A percentile compares a stretch with the other conserved stretches of the same genome.
Evolutionary conservation across 2,329 filamentous ascomycete species (phyloP).

Genomic region (Monosporascus sp.): DNA sequence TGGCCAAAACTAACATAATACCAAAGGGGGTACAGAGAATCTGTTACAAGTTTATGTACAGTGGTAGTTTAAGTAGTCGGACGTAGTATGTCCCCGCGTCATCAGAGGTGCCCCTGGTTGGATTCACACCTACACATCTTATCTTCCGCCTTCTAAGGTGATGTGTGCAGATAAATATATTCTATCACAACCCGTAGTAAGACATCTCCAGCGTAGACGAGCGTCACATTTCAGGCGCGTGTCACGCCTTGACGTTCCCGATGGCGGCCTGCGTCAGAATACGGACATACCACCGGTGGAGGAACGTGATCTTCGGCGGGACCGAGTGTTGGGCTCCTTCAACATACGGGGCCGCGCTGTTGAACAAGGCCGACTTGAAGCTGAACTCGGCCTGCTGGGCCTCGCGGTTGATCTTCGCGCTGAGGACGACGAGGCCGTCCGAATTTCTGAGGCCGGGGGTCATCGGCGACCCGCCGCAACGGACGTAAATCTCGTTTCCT

Average conservation of each 20-base stretch:
- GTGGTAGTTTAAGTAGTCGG: too few relatives aligned
- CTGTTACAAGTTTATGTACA: too few relatives aligned
- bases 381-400: slow-evolving; percentile 23
- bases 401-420: slow-evolving; percentile 24
- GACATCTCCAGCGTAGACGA: too few relatives aligned
- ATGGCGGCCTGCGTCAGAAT: slow-evolving; percentile 22
- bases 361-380: slow-evolving; percentile 26
- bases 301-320: slow-evolving; percentile 19
- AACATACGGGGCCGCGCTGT: slow-evolving; percentile 17
- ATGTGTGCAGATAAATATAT: not conserved
- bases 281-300: slow-evolving; percentile 26
- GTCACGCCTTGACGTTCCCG: slow-evolving; percentile 20
- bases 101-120: too few relatives aligned
- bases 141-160: not conserved
- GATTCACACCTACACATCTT: too few relatives aligned
- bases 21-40: too few relatives aligned
- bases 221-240: too few relatives aligned
- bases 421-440: slow-evolving; percentile 25
- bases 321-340: slow-evolving; percentile 16
- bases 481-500: slow-evolving; percentile 24
- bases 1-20: too few relatives aligned
- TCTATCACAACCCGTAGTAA: too few relatives aligned
- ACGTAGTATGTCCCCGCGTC: too few relatives aligned
- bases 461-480: slow-evolving; percentile 25
- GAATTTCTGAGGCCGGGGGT: slow-evolving; percentile 22